Evolutionary conservation across 2,329 filamentous ascomycete species (phyloP).

Genomic region (Claviceps sp.): DNA sequence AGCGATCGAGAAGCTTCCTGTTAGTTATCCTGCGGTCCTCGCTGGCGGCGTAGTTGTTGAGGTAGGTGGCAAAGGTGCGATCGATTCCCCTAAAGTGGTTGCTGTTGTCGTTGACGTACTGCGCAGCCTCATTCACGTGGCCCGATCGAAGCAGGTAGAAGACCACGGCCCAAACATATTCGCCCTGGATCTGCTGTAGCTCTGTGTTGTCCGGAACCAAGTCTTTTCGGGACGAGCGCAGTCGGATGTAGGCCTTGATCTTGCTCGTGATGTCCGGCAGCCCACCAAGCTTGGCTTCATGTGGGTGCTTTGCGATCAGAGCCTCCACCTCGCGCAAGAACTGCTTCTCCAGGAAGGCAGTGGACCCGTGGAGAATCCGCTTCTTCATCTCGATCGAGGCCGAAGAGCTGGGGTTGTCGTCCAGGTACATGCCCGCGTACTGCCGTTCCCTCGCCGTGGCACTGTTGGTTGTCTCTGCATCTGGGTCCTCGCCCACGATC

Average conservation of each 20-base stretch:
- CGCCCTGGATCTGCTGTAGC: slow-evolving; percentile 64
- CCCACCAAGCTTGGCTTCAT: slow-evolving; percentile 80
- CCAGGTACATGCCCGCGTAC: slow-evolving; percentile 64
- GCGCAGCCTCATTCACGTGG: slow-evolving; percentile 67
- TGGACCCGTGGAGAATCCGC: slow-evolving; percentile 67
- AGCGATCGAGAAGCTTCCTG: slow-evolving; percentile 69
- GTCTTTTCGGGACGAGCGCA: slow-evolving; percentile 68
- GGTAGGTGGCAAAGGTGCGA: slow-evolving; percentile 76
- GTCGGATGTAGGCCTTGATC: slow-evolving; percentile 79
- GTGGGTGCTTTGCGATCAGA: slow-evolving; percentile 67
- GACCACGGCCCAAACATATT: slow-evolving; percentile 86
- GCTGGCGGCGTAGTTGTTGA: slow-evolving; percentile 68
- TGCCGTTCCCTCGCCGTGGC: slow-evolving; percentile 60
- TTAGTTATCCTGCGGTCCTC: slow-evolving; percentile 60
- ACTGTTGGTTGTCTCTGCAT: slow-evolving; percentile 44
- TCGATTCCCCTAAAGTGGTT: slow-evolving; percentile 81
- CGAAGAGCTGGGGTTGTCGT: slow-evolving; percentile 54
- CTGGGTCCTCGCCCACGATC: slow-evolving; percentile 61
- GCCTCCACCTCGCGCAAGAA: slow-evolving; percentile 69
- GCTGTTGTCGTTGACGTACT: slow-evolving; percentile 71
- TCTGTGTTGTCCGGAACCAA: slow-evolving; percentile 70
- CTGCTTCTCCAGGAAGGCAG: slow-evolving; percentile 64
- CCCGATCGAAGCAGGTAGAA: slow-evolving; percentile 85
- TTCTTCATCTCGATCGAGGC: slow-evolving; percentile 57
- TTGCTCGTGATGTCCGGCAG: slow-evolving; percentile 80